These are phyloP conservation scores for Fusarium sublunatum DNA, from an alignment of 2,329 filamentous ascomycete genomes.

Conservation along the genomic window DNA sequence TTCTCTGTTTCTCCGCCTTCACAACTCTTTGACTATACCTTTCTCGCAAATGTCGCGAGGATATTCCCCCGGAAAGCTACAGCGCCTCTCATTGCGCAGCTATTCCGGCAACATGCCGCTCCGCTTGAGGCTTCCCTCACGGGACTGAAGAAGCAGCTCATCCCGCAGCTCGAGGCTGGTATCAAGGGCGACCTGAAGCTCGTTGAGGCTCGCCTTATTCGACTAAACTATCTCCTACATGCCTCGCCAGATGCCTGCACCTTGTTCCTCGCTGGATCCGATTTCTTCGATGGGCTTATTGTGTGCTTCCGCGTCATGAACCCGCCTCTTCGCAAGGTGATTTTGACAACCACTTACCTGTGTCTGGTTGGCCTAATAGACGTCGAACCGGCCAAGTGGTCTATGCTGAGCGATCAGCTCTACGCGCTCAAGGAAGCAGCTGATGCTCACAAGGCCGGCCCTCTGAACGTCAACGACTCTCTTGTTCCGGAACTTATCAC, in stretches of 20 bases:
- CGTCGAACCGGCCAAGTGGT: slow-evolving; percentile 73
- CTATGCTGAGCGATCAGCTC: slow-evolving; percentile 82
- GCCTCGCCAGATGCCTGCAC: slow-evolving; percentile 66
- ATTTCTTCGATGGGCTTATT: slow-evolving; percentile 83
- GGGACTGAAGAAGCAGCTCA: slow-evolving; percentile 70
- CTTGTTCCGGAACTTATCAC: slow-evolving; percentile 86
- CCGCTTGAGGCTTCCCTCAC: slow-evolving; percentile 66
- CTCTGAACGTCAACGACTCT: slow-evolving; percentile 70
- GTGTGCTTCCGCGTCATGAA: slow-evolving; percentile 73
- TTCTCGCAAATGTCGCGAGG: slow-evolving; percentile 75
- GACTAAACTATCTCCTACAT: slow-evolving; percentile 72
- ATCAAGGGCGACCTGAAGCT: slow-evolving; percentile 65
- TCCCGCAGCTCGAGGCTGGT: slow-evolving; percentile 71
- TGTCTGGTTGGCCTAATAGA: slow-evolving; percentile 78
- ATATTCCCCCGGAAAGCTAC: slow-evolving; percentile 73
- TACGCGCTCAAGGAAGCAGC: slow-evolving; percentile 81
- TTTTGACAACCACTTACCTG: slow-evolving; percentile 80
- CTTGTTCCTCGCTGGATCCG: slow-evolving; percentile 83
- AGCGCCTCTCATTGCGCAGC: slow-evolving; percentile 58
- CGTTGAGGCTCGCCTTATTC: slow-evolving; percentile 65
- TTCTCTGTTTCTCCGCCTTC: slow-evolving; percentile 56
- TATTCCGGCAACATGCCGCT: slow-evolving; percentile 65
- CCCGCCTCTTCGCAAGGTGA: slow-evolving; percentile 70
- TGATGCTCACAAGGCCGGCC: slow-evolving; percentile 69
- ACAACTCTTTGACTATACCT: slow-evolving; percentile 71